Evolutionary conservation across 305 asterid genomes (phyloP).

Genomic region (Plantago coronopus): DNA sequence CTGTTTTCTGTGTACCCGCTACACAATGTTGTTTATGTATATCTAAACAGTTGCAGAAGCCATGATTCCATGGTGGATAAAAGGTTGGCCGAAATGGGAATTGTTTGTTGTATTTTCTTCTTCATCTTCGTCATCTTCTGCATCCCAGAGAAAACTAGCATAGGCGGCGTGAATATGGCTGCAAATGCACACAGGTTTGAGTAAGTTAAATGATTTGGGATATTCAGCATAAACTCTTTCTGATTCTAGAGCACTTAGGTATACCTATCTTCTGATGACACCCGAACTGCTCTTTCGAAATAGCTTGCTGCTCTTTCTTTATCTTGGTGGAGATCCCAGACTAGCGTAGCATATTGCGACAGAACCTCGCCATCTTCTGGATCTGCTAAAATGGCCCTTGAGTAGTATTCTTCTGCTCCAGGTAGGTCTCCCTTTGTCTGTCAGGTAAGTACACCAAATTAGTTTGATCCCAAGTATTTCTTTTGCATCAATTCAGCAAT

Average conservation of each 20-base stretch:
- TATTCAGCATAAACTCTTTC: neutral
- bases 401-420: conserved; percentile 78
- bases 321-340: conserved; percentile 76
- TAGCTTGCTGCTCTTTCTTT: conserved; percentile 52
- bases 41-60: conserved; percentile 47
- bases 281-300: conserved; percentile 66
- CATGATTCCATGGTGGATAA: conserved; percentile 32
- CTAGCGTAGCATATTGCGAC: conserved; percentile 60
- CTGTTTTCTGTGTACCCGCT: conserved; percentile 4
- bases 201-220: conserved; percentile 1
- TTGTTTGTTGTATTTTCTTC: conserved; percentile 15
- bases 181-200: conserved; percentile 22
- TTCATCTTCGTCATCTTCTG: conserved; percentile 45
- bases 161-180: conserved; percentile 86
- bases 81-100: conserved; percentile 4
- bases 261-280: conserved; percentile 65
- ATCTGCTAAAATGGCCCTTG: conserved; percentile 80
- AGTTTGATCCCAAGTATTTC: neutral
- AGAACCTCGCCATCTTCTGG: conserved; percentile 80
- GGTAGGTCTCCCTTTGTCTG: conserved; percentile 58
- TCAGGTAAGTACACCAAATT: conserved; percentile 1
- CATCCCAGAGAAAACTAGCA: conserved; percentile 79
- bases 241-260: neutral
- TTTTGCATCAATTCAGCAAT: too few relatives aligned
- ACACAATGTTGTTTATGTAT: conserved; percentile 1